Evolutionary conservation across 805 yeast genomes (phyloP), one percentile per base, ranked within the genome.

Genomic region (Starmerella davenportii): DNA sequence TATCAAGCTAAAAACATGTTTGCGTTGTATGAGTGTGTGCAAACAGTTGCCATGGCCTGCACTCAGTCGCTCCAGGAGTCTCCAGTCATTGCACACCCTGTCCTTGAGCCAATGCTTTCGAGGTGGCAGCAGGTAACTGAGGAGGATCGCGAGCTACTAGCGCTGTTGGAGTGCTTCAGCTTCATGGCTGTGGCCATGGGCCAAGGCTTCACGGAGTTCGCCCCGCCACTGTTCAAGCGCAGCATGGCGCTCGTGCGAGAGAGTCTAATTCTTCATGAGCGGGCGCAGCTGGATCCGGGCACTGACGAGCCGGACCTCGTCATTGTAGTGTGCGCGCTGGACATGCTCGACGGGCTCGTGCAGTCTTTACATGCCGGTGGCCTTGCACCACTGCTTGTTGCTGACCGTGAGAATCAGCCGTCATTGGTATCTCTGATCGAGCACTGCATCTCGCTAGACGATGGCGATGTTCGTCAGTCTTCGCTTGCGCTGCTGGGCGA

Each of bases 401-500:
- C 49, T 5, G 44, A 46, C 19, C 43, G 25, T 25, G 38, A 39
- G 30, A 44, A 43, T 3, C 79, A 79, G 13, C 56, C 62, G 5
- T 74, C 74, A 44, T 64, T 74, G 23, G 70, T 65, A 8, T 76
- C 70, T 31, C 60, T 79, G 45, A 65, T 77, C 36, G 39, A 37
- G 13, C 42, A 44, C 21, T 42, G 51, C 37, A 52, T 85, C 40
- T 66, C 80, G 62, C 73, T 69, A 28, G 60, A 84, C 36, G 53
- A 66, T 20, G 74, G 74, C 44, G 96, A 90, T 56, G 95, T 90
- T n/a, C 70, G 95, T 46, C 98, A 90, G 59, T 72, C 82, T 42
- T 81, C 87, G 0, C 82, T 75, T 60, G 95, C 96, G 0, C 61
- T 90, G 24, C 53, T 87, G 15, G 98, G 98, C 21, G 98, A 90